Conservation (phyloP, 1,139 yeast genomes). For the Pichia sp. region DNA sequence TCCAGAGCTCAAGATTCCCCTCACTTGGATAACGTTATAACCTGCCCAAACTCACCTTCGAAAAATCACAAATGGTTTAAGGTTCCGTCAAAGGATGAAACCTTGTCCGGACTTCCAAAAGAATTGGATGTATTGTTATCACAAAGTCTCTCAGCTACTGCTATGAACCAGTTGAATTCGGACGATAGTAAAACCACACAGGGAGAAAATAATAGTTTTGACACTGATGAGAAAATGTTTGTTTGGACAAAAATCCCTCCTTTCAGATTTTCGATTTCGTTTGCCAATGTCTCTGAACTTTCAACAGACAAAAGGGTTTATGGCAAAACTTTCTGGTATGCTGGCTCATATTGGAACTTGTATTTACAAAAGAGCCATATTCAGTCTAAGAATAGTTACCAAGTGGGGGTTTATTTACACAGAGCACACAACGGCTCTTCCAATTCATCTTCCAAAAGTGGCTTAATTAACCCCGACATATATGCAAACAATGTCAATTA, state of each 20-base stretch:
- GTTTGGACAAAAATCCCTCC: slow-evolving; percentile 46
- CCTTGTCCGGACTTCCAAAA: slow-evolving; percentile 36
- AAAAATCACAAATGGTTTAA: slow-evolving; percentile 32
- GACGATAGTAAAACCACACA: slow-evolving; percentile 27
- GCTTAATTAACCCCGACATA: slow-evolving; percentile 35
- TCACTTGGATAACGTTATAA: slow-evolving; percentile 27
- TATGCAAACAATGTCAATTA: slow-evolving; percentile 28
- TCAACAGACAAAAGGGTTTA: slow-evolving; percentile 44
- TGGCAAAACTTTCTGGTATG: slow-evolving; percentile 50
- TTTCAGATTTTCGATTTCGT: slow-evolving; percentile 48
- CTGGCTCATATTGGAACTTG: slow-evolving; percentile 55
- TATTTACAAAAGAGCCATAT: slow-evolving; percentile 44
- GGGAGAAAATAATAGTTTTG: slow-evolving; percentile 14
- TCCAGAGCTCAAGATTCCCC: slow-evolving; percentile 25
- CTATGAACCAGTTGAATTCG: slow-evolving; percentile 2
- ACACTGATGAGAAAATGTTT: slow-evolving; percentile 22
- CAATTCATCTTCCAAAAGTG: slow-evolving; percentile 34
- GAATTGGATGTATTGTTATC: slow-evolving; percentile 22
- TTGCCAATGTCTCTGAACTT: slow-evolving; percentile 42
- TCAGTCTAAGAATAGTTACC: slow-evolving; percentile 39
- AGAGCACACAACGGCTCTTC: slow-evolving; percentile 37
- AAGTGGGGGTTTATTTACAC: slow-evolving; percentile 51
- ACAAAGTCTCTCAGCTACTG: slow-evolving; percentile 12
- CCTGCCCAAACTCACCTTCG: slow-evolving; percentile 27
- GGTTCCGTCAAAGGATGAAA: slow-evolving; percentile 40